Evolutionary conservation across 108 stramenopile genomes (phyloP), one percentile per base, ranked within the genome.

Genomic region (Phaeodactylum tricornutum): DNA sequence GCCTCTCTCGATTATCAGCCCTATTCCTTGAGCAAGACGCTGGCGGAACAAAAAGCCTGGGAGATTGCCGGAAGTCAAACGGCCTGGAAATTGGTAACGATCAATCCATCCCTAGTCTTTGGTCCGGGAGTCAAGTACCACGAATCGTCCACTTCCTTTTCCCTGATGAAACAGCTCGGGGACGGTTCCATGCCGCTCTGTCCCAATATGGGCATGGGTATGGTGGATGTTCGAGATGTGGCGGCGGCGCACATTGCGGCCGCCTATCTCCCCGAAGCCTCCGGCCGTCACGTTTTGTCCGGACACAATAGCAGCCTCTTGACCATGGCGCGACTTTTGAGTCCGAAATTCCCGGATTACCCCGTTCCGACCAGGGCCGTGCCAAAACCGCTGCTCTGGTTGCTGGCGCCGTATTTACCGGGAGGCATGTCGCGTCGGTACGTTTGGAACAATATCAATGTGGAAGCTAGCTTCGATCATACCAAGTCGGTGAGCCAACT

Each of bases 161-260:
- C 12, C 22, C 8, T 61, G 9, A n/a, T 54, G 24, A 53, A 25
- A 26, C 1, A 6, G 19, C 12, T 61, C 27, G 52, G 50, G 9
- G 35, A 21, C 25, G 53, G 53, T 15, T 30, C 19, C 16, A 23
- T 35, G 20, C 31, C 20, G 2, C 42, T 51, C 1, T 17, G 43
- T 22, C 61, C 49, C 34, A 17, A 43, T 8, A 16, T 61, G 2
- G 43, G 33, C 3, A 35, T 44, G 17, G 51, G n/a, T 37, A 22
- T 28, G 4, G 53, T 54, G 52, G 61, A 61, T 54, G 61, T 61
- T 2, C 51, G 53, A 24, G 61, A 61, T 37, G 61, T 61, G 29
- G 35, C 49, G 3, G 12, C 4, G 3, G 52, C 61, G 2, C 61
- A 61, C 24, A 44, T 61, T 32, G 43, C 25, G 15, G 61, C 61